phyloP scores from a whole-genome alignment of 2,329 filamentous ascomycete species.

The Arachnomyces sp. region DNA sequence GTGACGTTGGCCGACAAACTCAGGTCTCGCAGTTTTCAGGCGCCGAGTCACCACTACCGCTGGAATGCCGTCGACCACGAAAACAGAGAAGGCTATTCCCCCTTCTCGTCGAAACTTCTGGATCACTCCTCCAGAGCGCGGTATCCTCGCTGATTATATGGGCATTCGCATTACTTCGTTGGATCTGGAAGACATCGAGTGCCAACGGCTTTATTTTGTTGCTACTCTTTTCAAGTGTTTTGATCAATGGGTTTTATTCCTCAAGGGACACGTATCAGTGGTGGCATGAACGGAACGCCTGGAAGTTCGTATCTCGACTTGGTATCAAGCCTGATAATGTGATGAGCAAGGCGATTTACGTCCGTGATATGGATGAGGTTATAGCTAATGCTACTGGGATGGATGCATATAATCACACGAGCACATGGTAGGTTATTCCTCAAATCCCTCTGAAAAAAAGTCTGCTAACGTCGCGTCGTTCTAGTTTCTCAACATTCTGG shows the following conservation, averaged over 20 bases:
- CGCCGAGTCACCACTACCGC: slow-evolving; percentile 23
- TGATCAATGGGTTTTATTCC: slow-evolving; percentile 67
- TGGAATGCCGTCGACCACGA: slow-evolving; percentile 47
- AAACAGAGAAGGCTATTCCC: slow-evolving; percentile 54
- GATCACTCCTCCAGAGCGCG: slow-evolving; percentile 67
- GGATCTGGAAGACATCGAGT: slow-evolving; percentile 58
- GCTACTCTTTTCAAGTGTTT: slow-evolving; percentile 58
- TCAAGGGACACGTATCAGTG: slow-evolving; percentile 65
- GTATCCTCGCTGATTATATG: slow-evolving; percentile 70
- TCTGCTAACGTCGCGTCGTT: slow-evolving; percentile 1
- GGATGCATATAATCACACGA: slow-evolving; percentile 21
- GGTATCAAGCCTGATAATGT: slow-evolving; percentile 69
- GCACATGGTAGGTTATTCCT: slow-evolving; percentile 23
- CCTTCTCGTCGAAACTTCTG: slow-evolving; percentile 62
- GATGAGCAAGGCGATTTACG: slow-evolving; percentile 79
- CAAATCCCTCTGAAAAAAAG: not conserved
- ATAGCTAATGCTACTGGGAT: slow-evolving; percentile 32
- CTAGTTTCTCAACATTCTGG: slow-evolving; percentile 34
- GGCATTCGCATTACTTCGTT: slow-evolving; percentile 58
- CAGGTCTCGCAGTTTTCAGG: slow-evolving; percentile 31
- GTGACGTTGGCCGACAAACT: slow-evolving; percentile 39
- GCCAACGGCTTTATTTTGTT: slow-evolving; percentile 67
- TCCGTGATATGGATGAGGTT: slow-evolving; percentile 68
- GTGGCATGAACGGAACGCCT: slow-evolving; percentile 77
- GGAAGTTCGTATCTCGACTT: slow-evolving; percentile 69